These are phyloP conservation scores for Casuarina equisetifolia DNA, from an alignment of 306 rosid species.

Conservation along the genomic window DNA sequence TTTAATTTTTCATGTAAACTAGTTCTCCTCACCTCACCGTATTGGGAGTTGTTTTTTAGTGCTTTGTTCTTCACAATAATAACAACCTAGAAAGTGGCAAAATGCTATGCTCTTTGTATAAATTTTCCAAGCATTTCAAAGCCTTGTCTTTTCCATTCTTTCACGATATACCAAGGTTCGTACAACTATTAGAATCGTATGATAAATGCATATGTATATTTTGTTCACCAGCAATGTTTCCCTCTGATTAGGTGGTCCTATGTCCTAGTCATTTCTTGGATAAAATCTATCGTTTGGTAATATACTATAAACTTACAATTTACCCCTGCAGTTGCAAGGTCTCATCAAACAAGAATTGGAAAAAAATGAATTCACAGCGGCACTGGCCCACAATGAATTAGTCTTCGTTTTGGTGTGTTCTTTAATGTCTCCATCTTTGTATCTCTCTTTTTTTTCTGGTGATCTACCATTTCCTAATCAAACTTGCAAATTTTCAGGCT, in stretches of 20 bases:
- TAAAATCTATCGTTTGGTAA: conserved; percentile 6
- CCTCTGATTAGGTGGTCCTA: not conserved
- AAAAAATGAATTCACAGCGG: conserved; percentile 56
- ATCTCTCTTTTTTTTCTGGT: conserved; percentile 3
- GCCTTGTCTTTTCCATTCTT: not conserved
- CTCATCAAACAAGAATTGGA: conserved; percentile 63
- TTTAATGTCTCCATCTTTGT: conserved; percentile 1
- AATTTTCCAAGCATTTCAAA: not conserved
- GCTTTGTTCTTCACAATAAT: not conserved
- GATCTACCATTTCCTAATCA: conserved; percentile 29
- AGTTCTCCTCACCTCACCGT: not conserved
- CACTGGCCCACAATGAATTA: conserved; percentile 63
- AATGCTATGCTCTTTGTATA: not conserved
- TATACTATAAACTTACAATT: conserved; percentile 4
- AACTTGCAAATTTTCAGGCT: conserved; percentile 52
- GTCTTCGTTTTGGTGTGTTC: conserved; percentile 72
- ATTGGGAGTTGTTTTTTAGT: not conserved
- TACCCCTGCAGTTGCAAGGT: conserved; percentile 65
- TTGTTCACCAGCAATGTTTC: not conserved
- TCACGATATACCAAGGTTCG: not conserved
- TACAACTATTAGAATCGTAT: not conserved
- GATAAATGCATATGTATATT: not conserved
- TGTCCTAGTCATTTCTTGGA: not conserved
- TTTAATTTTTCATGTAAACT: not conserved
- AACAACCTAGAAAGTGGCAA: not conserved